Conservation (phyloP, 2,329 filamentous ascomycete species). For the Epichloe baconii region DNA sequence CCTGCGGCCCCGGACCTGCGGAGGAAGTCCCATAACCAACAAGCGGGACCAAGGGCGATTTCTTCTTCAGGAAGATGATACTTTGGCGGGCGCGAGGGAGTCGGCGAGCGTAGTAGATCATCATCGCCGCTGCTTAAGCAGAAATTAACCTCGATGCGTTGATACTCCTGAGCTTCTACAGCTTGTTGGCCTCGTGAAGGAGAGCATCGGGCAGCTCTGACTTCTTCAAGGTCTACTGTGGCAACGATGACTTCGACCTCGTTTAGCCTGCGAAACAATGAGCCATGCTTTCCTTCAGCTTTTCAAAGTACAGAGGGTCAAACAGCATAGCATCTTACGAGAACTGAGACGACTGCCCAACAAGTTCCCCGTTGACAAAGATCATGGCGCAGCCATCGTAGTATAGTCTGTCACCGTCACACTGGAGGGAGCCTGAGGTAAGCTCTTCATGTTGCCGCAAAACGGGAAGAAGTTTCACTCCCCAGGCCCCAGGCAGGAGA, state of each 20-base stretch:
- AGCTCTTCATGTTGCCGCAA: not conserved
- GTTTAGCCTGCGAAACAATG: not conserved
- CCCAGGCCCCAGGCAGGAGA: not conserved
- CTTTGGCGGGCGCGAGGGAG: constrained; percentile 30
- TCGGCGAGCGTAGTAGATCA: constrained; percentile 25
- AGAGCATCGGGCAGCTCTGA: constrained; percentile 21
- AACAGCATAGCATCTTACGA: constrained; percentile 34
- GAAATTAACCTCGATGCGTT: constrained; percentile 9
- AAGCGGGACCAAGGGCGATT: constrained; percentile 50
- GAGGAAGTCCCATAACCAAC: constrained; percentile 55
- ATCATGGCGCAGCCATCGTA: constrained; percentile 35
- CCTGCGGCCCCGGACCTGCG: constrained; percentile 36
- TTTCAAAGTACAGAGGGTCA: not conserved
- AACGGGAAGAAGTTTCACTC: not conserved
- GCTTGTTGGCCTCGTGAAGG: constrained; percentile 7
- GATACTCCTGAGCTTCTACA: constrained; percentile 6
- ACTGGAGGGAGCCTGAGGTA: not conserved
- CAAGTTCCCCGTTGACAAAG: constrained; percentile 47
- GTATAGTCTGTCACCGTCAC: constrained; percentile 1
- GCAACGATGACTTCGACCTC: constrained; percentile 51
- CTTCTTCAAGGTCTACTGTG: constrained; percentile 58
- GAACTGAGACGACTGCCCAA: constrained; percentile 52
- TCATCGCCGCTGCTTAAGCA: not conserved
- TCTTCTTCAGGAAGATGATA: constrained; percentile 53
- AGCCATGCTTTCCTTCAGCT: not conserved